phyloP scores from a whole-genome alignment of 106 monocot genomes.

The Hemerocallis citrina region DNA sequence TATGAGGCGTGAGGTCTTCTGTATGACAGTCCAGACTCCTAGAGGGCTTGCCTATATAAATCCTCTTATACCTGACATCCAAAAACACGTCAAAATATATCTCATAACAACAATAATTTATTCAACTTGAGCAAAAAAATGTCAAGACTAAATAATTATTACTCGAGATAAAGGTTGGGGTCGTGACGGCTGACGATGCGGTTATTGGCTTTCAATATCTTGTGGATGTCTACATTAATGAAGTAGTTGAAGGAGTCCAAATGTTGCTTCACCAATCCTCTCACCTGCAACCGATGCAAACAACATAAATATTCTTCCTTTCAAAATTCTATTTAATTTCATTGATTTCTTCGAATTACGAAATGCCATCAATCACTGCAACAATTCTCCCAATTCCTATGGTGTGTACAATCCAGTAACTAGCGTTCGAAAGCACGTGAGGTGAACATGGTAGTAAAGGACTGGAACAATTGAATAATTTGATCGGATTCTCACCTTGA shows the following conservation, averaged over 20 bases:
- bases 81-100: neutral
- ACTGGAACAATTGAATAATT: neutral
- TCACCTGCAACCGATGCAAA: conserved; percentile 50
- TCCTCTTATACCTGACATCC: conserved; percentile 50
- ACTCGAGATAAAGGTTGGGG: conserved; percentile 47
- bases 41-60: conserved; percentile 45
- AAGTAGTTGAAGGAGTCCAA: conserved; percentile 91
- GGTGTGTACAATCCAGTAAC: too few relatives aligned
- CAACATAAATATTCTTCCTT: too few relatives aligned
- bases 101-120: neutral
- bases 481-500: conserved; percentile 28
- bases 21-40: conserved; percentile 1
- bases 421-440: too few relatives aligned
- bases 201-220: conserved; percentile 79
- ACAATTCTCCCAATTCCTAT: too few relatives aligned
- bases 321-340: too few relatives aligned
- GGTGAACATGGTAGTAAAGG: too few relatives aligned
- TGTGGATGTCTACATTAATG: conserved; percentile 61
- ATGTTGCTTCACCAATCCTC: conserved; percentile 92
- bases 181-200: conserved; percentile 40
- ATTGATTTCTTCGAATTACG: too few relatives aligned
- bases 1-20: conserved; percentile 45
- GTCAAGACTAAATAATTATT: neutral
- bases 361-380: too few relatives aligned
- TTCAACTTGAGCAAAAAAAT: neutral